Percentiles rank a stretch among this genome's conserved stretches.
Conservation (phyloP, 371 early-diverging fungal species). For the Actinomortierella wolfii region DNA sequence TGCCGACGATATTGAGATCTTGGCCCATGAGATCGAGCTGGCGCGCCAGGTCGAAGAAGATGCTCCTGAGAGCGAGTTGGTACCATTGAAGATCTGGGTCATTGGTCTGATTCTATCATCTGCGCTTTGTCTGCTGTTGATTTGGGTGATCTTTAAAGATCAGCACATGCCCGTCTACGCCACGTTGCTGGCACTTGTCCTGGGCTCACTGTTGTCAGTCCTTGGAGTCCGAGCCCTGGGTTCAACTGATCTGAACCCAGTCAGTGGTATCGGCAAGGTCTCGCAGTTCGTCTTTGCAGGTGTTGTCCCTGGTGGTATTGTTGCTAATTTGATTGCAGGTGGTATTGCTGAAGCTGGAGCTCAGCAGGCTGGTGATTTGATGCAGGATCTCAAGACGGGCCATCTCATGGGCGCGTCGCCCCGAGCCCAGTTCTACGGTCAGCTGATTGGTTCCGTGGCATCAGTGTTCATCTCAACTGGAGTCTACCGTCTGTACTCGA, state of each 20-base stretch:
- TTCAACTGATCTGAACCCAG: conserved; percentile 84
- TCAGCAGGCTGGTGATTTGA: conserved; percentile 78
- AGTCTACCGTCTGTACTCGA: conserved; percentile 74
- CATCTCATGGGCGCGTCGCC: conserved; percentile 83
- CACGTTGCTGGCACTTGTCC: conserved; percentile 49
- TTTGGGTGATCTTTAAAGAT: conserved; percentile 64
- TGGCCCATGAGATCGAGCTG: no score
- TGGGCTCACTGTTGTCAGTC: conserved; percentile 57
- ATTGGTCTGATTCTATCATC: conserved; percentile 66
- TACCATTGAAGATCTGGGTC: conserved; percentile 61
- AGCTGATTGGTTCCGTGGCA: conserved; percentile 79
- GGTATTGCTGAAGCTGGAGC: conserved; percentile 85
- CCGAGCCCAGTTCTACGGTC: conserved; percentile 84
- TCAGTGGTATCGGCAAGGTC: conserved; percentile 84
- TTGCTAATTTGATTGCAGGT: conserved; percentile 85
- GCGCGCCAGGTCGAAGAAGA: conserved; percentile 38
- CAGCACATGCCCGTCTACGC: conserved; percentile 50
- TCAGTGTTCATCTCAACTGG: conserved; percentile 69
- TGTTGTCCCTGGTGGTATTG: conserved; percentile 71
- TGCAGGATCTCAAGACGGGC: conserved; percentile 91
- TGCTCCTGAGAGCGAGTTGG: conserved; percentile 50
- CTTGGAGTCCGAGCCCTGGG: conserved; percentile 78
- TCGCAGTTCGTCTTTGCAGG: conserved; percentile 84
- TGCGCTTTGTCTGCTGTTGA: conserved; percentile 59
- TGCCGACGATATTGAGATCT: neutral